Percentiles rank a stretch among this genome's conserved stretches.
Evolutionary conservation across 441 rosid species (phyloP).

Genomic region (Kokia cookei): DNA sequence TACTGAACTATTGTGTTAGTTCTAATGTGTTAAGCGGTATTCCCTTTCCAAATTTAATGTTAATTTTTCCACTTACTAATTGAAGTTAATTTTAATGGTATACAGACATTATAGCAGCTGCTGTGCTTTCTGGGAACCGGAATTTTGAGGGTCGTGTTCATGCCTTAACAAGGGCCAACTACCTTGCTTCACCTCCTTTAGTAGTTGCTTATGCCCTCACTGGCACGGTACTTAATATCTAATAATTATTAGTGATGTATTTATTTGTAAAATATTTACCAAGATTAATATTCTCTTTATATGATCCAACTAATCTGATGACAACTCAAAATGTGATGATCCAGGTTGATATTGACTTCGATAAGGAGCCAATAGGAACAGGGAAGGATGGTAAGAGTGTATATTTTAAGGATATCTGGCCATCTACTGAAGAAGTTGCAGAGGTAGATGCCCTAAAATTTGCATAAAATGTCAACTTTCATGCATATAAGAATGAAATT

Average conservation of each 20-base stretch:
- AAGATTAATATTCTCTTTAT: background rate
- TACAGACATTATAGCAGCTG: constrained; percentile 83
- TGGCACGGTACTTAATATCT: constrained; percentile 65
- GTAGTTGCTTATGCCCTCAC: constrained; percentile 99
- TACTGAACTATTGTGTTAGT: background rate
- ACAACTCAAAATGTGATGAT: background rate
- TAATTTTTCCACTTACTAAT: background rate
- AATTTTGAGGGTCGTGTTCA: constrained; percentile 99
- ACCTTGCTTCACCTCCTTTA: constrained; percentile 96
- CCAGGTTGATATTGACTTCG: constrained; percentile 47
- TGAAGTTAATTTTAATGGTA: constrained; percentile 1
- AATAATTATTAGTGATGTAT: background rate
- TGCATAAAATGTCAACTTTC: background rate
- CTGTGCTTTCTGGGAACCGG: constrained; percentile 95
- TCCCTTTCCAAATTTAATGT: background rate
- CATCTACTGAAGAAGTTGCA: constrained; percentile 84
- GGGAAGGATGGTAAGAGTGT: constrained; percentile 79
- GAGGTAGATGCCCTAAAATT: constrained; percentile 40
- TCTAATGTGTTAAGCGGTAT: background rate
- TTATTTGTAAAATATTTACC: background rate
- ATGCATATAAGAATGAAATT: constrained; percentile 4
- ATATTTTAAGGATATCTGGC: constrained; percentile 92
- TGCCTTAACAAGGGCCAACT: constrained; percentile 94
- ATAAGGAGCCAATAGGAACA: constrained; percentile 84
- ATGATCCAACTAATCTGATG: background rate